These are phyloP conservation scores for Cryphonectria parasitica DNA, from an alignment of 2,329 filamentous ascomycete genomes.

Conservation along the genomic window DNA sequence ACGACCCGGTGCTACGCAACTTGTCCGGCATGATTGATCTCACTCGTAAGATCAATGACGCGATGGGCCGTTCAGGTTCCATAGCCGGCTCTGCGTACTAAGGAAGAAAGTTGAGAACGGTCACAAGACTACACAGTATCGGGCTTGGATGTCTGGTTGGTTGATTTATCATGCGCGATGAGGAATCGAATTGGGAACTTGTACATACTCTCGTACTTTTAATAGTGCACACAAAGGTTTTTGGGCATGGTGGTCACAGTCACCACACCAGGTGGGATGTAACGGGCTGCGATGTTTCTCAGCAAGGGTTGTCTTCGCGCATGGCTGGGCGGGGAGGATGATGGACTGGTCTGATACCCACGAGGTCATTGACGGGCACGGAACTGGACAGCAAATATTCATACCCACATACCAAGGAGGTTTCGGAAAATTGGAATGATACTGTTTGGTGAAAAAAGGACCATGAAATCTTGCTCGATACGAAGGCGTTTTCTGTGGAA, in stretches of 20 bases:
- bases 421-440: background rate
- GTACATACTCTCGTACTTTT: conserved; percentile 10
- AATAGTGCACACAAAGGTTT: background rate
- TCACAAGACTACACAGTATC: background rate
- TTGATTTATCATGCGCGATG: background rate
- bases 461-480: background rate
- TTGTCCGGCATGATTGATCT: conserved; percentile 49
- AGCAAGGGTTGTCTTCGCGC: conserved; percentile 2
- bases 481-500: background rate
- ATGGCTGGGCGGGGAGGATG: background rate
- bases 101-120: background rate
- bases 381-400: conserved; percentile 1
- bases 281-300: background rate
- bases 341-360: conserved; percentile 11
- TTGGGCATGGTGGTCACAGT: background rate
- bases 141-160: background rate
- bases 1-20: conserved; percentile 53
- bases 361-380: background rate
- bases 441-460: background rate
- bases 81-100: background rate
- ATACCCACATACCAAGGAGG: conserved; percentile 5
- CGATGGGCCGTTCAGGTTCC: conserved; percentile 17
- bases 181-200: background rate
- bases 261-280: background rate
- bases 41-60: conserved; percentile 40